A percentile compares a stretch with the other conserved stretches of the same genome.
Evolutionary conservation across 176 grass and related monocot genomes (phyloP).

Genomic region (Zoysia pacifica): DNA sequence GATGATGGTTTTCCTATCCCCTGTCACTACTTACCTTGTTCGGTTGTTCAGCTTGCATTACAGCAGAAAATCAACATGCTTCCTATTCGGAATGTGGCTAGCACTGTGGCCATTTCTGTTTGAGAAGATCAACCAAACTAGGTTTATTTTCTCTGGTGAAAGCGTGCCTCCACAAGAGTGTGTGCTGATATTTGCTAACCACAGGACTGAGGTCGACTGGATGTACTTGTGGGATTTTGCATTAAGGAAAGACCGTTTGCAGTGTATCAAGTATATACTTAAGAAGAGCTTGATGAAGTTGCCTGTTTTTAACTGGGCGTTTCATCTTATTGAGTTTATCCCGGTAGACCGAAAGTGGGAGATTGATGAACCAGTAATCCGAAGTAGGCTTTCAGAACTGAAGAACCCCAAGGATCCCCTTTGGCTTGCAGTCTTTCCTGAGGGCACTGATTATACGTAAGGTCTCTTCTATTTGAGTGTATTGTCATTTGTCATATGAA

Average conservation of each 20-base stretch:
- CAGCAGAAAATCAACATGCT: slow-evolving; percentile 81
- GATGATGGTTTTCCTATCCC: slow-evolving; percentile 76
- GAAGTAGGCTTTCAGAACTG: slow-evolving; percentile 54
- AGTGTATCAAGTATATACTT: slow-evolving; percentile 91
- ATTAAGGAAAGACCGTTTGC: slow-evolving; percentile 75
- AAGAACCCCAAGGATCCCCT: slow-evolving; percentile 60
- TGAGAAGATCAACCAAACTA: slow-evolving; percentile 91
- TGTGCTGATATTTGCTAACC: slow-evolving; percentile 86
- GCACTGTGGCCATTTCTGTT: slow-evolving; percentile 90
- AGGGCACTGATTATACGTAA: slow-evolving; percentile 95
- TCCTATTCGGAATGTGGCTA: slow-evolving; percentile 84
- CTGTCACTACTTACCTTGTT: slow-evolving; percentile 59
- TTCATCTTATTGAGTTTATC: slow-evolving; percentile 90
- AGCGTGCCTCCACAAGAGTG: slow-evolving; percentile 54
- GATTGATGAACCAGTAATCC: slow-evolving; percentile 80
- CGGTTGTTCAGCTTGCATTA: slow-evolving; percentile 73
- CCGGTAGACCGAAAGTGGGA: slow-evolving; percentile 93
- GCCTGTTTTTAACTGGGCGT: slow-evolving; percentile 88
- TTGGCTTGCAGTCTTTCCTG: slow-evolving; percentile 90
- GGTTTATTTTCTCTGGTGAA: slow-evolving; percentile 85
- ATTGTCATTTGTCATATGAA: background rate
- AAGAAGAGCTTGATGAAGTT: slow-evolving; percentile 98
- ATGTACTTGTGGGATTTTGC: slow-evolving; percentile 99
- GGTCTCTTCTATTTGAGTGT: slow-evolving; percentile 24
- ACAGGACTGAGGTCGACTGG: slow-evolving; percentile 97